phyloP scores from a whole-genome alignment of 768 basidiomycete genomes.

The Tephrocybe sp. region DNA sequence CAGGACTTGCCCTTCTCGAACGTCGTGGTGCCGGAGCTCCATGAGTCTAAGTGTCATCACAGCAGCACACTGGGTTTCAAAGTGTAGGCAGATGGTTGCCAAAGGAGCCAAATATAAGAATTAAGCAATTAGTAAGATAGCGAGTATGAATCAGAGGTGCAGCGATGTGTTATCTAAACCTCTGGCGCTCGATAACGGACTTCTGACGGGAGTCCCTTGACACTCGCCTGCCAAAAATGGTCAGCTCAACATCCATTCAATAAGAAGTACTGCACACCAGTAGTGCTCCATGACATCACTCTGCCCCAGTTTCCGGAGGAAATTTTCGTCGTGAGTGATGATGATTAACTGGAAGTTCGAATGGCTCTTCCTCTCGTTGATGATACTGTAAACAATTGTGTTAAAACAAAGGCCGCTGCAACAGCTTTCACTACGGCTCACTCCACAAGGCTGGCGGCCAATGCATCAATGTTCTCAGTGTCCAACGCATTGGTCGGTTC shows the following conservation, averaged over 20 bases:
- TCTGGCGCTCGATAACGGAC: constrained; percentile 71
- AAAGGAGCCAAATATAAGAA: constrained; percentile 16
- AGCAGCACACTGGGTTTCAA: too few relatives aligned
- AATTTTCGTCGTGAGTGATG: constrained; percentile 97
- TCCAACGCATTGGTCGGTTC: constrained; percentile 99
- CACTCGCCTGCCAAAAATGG: constrained; percentile 63
- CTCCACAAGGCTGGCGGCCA: constrained; percentile 92
- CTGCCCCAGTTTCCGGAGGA: constrained; percentile 87
- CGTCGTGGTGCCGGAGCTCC: too few relatives aligned
- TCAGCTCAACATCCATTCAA: neutral
- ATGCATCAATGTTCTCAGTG: constrained; percentile 91
- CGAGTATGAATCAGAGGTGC: too few relatives aligned
- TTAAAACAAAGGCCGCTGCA: constrained; percentile 3
- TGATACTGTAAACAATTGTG: constrained; percentile 60
- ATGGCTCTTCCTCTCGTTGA: constrained; percentile 86
- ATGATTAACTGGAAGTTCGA: constrained; percentile 96
- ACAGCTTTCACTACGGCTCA: constrained; percentile 39
- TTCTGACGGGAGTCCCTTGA: constrained; percentile 71
- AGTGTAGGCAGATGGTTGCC: too few relatives aligned
- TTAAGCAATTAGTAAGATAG: constrained; percentile 15
- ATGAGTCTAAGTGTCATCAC: too few relatives aligned
- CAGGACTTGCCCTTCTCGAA: too few relatives aligned
- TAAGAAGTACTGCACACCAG: constrained; percentile 57
- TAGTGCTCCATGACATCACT: constrained; percentile 94
- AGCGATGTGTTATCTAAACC: constrained; percentile 49